Base-by-base conservation (phyloP, 768 basidiomycete species). In the Tulasnella sp. region DNA sequence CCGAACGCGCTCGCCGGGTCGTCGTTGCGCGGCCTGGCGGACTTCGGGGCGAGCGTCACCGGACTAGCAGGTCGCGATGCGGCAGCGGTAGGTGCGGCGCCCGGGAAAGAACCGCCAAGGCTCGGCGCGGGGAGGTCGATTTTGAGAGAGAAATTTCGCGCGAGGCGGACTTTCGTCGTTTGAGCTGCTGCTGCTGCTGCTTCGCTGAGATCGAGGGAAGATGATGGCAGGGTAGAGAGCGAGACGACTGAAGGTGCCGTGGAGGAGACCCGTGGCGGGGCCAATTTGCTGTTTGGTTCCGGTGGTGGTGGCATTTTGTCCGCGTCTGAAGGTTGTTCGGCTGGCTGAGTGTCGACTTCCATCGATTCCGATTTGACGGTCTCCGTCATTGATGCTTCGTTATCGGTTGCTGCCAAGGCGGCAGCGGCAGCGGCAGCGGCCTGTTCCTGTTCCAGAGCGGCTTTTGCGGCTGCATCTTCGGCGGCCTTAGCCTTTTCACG, bases 1-100 rank as follows among this genome's bases (percentile, higher is more conserved):
- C 52, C 62, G 16, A 72, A 26, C 11, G 71, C 62, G 39, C 35
- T 44, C 26, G 62, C 39, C 9, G 75, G 72, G 29, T 74, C 87
- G 36, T 68, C 68, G 69, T 84, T 79, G 0, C 77, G 76, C 1
- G 88, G 83, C 3, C 89, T 86, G 62, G 89, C 90, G 5, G 92
- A 91, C 77, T 87, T 90, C 1, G 92, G 92, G 0, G 90, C 92
- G 41, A 94, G 84, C 5, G 89, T 90, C 37, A 93, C 91, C 7
- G 92, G 92, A 6, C 88, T 70, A 87, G 62, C 41, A 36, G 69
- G 62, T 36, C 65, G 63, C 59, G 72, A 17, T 22, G 39, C 29
- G 37, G 40, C 59, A 17, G 52, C 35, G 37, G 26, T 16, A 4
- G 40, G 40, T 22, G 34, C 41, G 2, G 4, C 42, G 14, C 40